A percentile compares a stretch with the other conserved stretches of the same genome.
Conservation (phyloP, 2,329 filamentous ascomycete genomes). For the Phialophora expanda region DNA sequence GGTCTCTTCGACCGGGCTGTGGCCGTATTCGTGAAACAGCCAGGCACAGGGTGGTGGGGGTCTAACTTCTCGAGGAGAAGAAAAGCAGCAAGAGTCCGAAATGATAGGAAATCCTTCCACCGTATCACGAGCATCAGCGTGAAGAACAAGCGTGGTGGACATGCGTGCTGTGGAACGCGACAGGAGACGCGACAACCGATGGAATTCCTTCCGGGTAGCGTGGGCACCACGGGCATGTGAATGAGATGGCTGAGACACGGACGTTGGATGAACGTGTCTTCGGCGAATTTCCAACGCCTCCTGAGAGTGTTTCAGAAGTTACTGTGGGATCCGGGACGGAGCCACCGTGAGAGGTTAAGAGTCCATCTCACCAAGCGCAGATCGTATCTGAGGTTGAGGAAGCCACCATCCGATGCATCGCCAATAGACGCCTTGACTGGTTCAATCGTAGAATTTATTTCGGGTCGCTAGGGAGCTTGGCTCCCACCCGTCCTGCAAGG, state of each 20-base stretch:
- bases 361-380: neutral
- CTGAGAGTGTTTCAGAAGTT: slow-evolving; percentile 28
- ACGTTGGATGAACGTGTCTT: slow-evolving; percentile 5
- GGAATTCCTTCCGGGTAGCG: neutral
- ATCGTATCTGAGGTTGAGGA: neutral
- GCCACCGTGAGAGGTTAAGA: neutral
- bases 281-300: slow-evolving; percentile 25
- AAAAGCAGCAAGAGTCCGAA: neutral
- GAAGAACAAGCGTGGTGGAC: neutral
- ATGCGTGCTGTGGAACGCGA: slow-evolving; percentile 12
- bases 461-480: slow-evolving; percentile 2
- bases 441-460: slow-evolving; percentile 9
- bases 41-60: neutral
- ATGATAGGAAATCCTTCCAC: neutral
- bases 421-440: neutral
- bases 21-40: slow-evolving; percentile 3
- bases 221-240: neutral
- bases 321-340: neutral
- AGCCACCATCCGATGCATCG: neutral
- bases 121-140: neutral
- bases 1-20: slow-evolving; percentile 6
- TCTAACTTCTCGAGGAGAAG: slow-evolving; percentile 6
- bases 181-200: neutral
- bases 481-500: neutral
- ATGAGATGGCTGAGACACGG: neutral